Percentiles rank a stretch among this genome's conserved stretches.
These are phyloP conservation scores for Amaranthus palmeri DNA, from an alignment of 148 eudicot species.

Conservation along the genomic window DNA sequence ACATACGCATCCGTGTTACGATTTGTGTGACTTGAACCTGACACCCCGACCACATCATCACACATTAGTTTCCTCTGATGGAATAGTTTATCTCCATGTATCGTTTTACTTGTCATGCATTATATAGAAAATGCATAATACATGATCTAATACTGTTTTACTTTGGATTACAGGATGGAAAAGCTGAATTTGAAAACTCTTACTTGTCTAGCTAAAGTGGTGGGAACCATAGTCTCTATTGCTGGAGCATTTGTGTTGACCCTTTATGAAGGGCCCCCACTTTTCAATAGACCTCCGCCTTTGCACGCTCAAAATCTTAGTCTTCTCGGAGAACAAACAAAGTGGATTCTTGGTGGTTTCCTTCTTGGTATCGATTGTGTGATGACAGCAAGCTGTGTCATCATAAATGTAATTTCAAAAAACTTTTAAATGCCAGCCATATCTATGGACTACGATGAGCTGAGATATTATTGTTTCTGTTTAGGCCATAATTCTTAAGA, in stretches of 20 bases:
- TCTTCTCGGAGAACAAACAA: constrained; percentile 34
- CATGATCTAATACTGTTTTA: not conserved
- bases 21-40: too few relatives aligned
- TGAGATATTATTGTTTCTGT: constrained; percentile 9
- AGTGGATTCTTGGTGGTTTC: constrained; percentile 66
- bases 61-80: not conserved
- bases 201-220: constrained; percentile 32
- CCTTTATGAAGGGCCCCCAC: constrained; percentile 47
- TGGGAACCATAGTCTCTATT: constrained; percentile 41
- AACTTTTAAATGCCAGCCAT: not conserved
- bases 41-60: not conserved
- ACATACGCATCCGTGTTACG: too few relatives aligned
- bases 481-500: constrained; percentile 60
- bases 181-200: constrained; percentile 29
- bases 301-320: constrained; percentile 19
- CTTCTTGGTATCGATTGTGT: constrained; percentile 51
- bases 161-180: constrained; percentile 45
- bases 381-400: constrained; percentile 47
- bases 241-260: constrained; percentile 46
- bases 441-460: not conserved
- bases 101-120: not conserved
- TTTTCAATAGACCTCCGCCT: constrained; percentile 30
- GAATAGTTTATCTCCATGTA: not conserved
- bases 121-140: not conserved
- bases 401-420: constrained; percentile 55